Evolutionary conservation across 78 protist genomes (phyloP).

Genomic region (Polysphondylium violaceum): DNA sequence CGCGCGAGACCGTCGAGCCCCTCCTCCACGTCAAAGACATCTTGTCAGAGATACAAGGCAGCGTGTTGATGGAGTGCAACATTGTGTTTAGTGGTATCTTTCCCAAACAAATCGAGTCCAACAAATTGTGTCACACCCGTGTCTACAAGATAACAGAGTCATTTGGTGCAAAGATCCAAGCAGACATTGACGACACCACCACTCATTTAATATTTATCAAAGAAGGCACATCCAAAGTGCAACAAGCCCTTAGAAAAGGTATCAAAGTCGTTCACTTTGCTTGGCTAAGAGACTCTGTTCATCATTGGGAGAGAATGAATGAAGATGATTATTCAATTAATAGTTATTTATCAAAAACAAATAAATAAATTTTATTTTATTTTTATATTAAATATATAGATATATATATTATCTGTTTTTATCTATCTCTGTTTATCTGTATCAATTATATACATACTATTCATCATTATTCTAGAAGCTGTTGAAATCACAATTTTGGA

Average conservation of each 20-base stretch:
- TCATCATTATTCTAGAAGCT: too few relatives aligned
- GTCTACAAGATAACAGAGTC: conserved; percentile 52
- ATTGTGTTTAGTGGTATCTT: conserved; percentile 74
- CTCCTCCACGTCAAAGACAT: not conserved
- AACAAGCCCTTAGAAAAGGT: conserved; percentile 47
- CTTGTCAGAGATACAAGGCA: conserved; percentile 25
- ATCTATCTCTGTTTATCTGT: too few relatives aligned
- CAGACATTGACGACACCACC: conserved; percentile 37
- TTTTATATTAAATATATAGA: too few relatives aligned
- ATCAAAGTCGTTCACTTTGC: conserved; percentile 70
- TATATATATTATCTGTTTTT: too few relatives aligned
- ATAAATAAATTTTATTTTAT: too few relatives aligned
- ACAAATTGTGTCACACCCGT: conserved; percentile 32
- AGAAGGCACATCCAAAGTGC: conserved; percentile 69
- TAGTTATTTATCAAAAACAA: too few relatives aligned
- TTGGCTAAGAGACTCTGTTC: conserved; percentile 67
- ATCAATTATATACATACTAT: too few relatives aligned
- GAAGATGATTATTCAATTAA: conserved; percentile 48
- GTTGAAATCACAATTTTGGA: too few relatives aligned
- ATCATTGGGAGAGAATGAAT: conserved; percentile 65
- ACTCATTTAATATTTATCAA: conserved; percentile 73
- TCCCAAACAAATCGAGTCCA: conserved; percentile 63
- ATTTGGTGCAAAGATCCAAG: conserved; percentile 63
- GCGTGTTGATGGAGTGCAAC: conserved; percentile 44
- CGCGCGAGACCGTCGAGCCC: not conserved